Evolutionary conservation across 2,329 filamentous ascomycete species (phyloP).

Genomic region (Alternaria conjuncta): DNA sequence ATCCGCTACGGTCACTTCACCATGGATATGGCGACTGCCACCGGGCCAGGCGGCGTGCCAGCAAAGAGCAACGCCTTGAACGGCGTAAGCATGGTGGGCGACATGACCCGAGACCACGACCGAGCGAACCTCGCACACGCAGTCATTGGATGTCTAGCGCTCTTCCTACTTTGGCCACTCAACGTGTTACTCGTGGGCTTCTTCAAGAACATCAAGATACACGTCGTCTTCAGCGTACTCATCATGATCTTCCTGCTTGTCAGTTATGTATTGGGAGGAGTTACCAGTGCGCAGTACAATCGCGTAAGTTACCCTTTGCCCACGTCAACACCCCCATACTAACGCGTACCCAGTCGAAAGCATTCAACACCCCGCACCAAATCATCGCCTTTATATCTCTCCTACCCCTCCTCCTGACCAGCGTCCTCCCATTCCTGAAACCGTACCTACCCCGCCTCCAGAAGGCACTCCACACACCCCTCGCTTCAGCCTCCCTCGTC

Average conservation of each 20-base stretch:
- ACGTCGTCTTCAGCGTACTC: slow-evolving; percentile 50
- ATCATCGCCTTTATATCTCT: slow-evolving; percentile 59
- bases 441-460: slow-evolving; percentile 38
- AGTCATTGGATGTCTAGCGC: slow-evolving; percentile 39
- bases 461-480: slow-evolving; percentile 47
- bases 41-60: slow-evolving; percentile 45
- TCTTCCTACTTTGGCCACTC: slow-evolving; percentile 42
- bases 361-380: slow-evolving; percentile 55
- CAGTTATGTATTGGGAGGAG: slow-evolving; percentile 51
- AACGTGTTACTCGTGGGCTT: slow-evolving; percentile 48
- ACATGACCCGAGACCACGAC: slow-evolving; percentile 34
- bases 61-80: slow-evolving; percentile 18
- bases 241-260: slow-evolving; percentile 48
- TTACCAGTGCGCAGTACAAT: slow-evolving; percentile 49
- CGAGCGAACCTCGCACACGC: slow-evolving; percentile 39
- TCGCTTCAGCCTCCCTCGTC: slow-evolving; percentile 51
- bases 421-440: slow-evolving; percentile 29
- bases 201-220: slow-evolving; percentile 49
- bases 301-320: slow-evolving; percentile 38
- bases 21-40: slow-evolving; percentile 51
- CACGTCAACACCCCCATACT: not conserved
- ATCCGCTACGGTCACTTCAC: slow-evolving; percentile 50
- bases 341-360: slow-evolving; percentile 42
- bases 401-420: slow-evolving; percentile 35
- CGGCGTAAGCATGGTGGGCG: slow-evolving; percentile 33